A percentile compares a stretch with the other conserved stretches of the same genome.
phyloP scores from a whole-genome alignment of 2,329 filamentous ascomycete genomes.

The Aureobasidium sp. region DNA sequence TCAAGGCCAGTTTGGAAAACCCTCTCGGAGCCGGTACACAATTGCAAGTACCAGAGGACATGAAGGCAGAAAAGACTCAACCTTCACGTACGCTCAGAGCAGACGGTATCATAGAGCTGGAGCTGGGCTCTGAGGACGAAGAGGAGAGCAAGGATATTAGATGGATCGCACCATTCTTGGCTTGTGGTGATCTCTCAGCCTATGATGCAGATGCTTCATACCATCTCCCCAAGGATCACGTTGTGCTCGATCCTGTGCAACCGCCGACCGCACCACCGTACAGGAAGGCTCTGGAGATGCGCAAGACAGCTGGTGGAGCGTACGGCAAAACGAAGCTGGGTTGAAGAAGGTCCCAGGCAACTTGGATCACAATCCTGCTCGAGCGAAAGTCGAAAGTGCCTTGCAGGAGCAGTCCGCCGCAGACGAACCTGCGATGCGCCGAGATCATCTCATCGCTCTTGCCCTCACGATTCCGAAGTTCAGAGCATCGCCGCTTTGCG shows the following conservation, averaged over 20 bases:
- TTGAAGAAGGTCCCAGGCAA: neutral
- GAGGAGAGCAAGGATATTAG: conserved; percentile 43
- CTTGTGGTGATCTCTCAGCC: conserved; percentile 90
- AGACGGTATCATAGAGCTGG: conserved; percentile 43
- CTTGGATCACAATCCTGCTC: neutral
- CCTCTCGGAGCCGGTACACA: conserved; percentile 60
- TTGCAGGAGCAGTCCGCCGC: neutral
- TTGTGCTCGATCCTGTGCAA: conserved; percentile 85
- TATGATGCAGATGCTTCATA: conserved; percentile 97
- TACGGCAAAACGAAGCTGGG: conserved; percentile 61
- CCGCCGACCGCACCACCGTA: conserved; percentile 95
- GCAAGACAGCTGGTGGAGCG: conserved; percentile 66
- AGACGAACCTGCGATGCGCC: neutral
- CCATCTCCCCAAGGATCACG: conserved; percentile 74
- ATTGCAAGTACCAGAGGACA: conserved; percentile 30
- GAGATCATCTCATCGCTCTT: neutral
- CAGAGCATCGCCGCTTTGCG: neutral
- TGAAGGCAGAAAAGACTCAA: conserved; percentile 19
- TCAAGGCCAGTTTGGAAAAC: conserved; percentile 66
- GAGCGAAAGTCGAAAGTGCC: neutral
- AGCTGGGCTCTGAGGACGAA: conserved; percentile 40
- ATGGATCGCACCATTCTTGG: conserved; percentile 93
- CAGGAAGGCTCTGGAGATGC: conserved; percentile 79
- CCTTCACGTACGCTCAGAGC: conserved; percentile 30
- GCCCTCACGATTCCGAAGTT: neutral